Evolutionary conservation across 2,329 filamentous ascomycete genomes (phyloP), one percentile per base, ranked within the genome.

Genomic region (Trichophyton verrucosum): DNA sequence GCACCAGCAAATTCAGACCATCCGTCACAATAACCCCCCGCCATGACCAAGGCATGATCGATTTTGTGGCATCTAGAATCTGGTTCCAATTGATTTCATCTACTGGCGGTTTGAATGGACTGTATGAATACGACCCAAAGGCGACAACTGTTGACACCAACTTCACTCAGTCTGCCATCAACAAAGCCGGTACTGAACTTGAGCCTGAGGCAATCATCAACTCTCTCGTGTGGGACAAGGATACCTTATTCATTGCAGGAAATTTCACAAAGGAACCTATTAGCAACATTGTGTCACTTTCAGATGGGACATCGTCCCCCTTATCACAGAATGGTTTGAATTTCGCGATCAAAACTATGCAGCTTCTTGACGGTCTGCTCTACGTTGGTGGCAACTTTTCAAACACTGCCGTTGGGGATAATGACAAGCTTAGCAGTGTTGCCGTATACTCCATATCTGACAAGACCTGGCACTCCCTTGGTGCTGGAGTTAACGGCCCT

Each of bases 321-420:
- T 75, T 88, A 62, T 74, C 85, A 20, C 84, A 84, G 30, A 85
- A 86, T 55, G 91, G 94, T 2, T 78, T 99, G 44, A 91, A 99
- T 68, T 86, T 85, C 1, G 80, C 84, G 62, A 89, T 99, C n/a
- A 73, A 82, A 60, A 80, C 85, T 11, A 82, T 96, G 77, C 82
- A 87, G 62, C 75, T 85, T 27, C 83, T 88, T 61, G 83, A 79
- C 59, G 82, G 82, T 17, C 74, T 76, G 38, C 77, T 96, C 11
- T 99, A 88, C 68, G 85, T 94, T 51, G 94, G 89, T 17, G 94
- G 94, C 57, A 83, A 84, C 60, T 99, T 99, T 73, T 88, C 85
- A 59, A 85, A 87, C 68, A 91, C 89, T 0, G 78, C 79, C 24
- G 80, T 83, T 60, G 81, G 81, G 53, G 80, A 80, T 1, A 81